A percentile compares a stretch with the other conserved stretches of the same genome.
phyloP scores from a whole-genome alignment of 371 early-diverging fungal species.

The Encephalitozoon romaleae region DNA sequence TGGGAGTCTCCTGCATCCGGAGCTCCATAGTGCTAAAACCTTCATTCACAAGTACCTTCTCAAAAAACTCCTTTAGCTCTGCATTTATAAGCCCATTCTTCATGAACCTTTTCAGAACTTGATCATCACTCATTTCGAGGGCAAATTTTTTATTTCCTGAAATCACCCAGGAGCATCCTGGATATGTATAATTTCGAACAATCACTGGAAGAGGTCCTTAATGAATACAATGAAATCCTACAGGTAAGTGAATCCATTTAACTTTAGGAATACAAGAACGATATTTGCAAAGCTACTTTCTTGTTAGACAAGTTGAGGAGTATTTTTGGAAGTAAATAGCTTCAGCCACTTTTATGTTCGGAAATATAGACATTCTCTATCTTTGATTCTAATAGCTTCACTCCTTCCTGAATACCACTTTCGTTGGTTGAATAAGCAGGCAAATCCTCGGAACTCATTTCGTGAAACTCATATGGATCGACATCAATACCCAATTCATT shows the following conservation, averaged over 20 bases:
- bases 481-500: neutral
- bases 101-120: slow-evolving; percentile 43
- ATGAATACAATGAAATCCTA: neutral
- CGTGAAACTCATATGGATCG: neutral
- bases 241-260: neutral
- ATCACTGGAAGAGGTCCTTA: neutral
- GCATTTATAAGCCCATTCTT: slow-evolving; percentile 56
- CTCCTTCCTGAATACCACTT: neutral
- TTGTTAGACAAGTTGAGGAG: neutral
- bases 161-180: neutral
- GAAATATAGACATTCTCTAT: neutral
- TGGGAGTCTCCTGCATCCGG: slow-evolving; percentile 87
- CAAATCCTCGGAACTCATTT: neutral
- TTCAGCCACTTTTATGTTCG: neutral
- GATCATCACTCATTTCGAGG: slow-evolving; percentile 11
- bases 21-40: slow-evolving; percentile 93
- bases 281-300: neutral
- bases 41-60: slow-evolving; percentile 65
- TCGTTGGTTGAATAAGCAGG: neutral
- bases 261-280: slow-evolving; percentile 2
- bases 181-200: neutral
- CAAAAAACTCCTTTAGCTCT: slow-evolving; percentile 63
- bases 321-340: neutral
- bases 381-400: neutral
- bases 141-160: slow-evolving; percentile 20